Base-by-base conservation (phyloP, 768 basidiomycete genomes). In the Hysterangium stoloniferum region DNA sequence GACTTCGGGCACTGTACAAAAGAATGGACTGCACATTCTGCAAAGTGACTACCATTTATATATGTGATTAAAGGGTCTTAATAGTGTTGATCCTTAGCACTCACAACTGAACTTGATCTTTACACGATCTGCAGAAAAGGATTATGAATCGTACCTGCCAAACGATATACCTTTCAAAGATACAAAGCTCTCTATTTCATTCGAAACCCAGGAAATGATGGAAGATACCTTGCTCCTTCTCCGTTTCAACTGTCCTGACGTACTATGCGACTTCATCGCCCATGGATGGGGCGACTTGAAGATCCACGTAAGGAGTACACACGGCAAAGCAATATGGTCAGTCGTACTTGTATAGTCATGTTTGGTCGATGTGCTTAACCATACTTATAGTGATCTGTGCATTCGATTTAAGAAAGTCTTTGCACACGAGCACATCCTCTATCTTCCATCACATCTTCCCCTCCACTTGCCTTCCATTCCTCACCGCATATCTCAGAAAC, bases 1-100 rank as follows among this genome's bases (percentile, higher is more conserved):
- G 95, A 6, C 66, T 98, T 25, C 70, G 95, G 33, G 91, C 91
- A 3, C 69, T 98, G 41, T 99, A 96, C 73, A 97, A 97, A 73
- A 94, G 88, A 64, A 71, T 68, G 35, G 88, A 93, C 12, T 98
- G 95, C 62, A 90, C 95, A 1, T 96, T 96, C 64, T 99, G 95
- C 76, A 98, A 98, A 78, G 91, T 85, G 46, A 9, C 76, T 52
- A 7, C 24, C 15, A 1, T 15, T n/a, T 52, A 20, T 35, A n/a
- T n/a, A n/a, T n/a, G n/a, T 24, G 45, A 34, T 49, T 49, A 31
- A 52, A 34, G 25, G 28, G 27, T 19, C 36, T 28, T 24, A 34
- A 19, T 40, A 43, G 36, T 45, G 11, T 38, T 42, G 31, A 25
- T 4, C 17, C 8, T 40, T 56, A 90, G 88, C 82, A 83, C 60